Evolutionary conservation across 2,329 filamentous ascomycete genomes (phyloP).

Genomic region (Aphanocladium album): DNA sequence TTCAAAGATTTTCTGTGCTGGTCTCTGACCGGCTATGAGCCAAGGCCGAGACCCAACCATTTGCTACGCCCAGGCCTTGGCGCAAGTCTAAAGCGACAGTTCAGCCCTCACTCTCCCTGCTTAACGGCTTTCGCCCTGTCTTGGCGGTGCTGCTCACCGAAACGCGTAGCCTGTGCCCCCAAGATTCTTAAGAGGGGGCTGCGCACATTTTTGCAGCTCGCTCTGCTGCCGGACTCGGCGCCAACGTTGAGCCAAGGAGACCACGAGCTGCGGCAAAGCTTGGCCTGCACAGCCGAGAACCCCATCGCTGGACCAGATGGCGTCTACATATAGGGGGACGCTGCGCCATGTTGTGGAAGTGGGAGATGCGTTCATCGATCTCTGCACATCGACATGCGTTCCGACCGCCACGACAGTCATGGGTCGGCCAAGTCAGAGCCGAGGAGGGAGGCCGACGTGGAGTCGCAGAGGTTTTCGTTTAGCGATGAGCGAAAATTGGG

Average conservation of each 20-base stretch:
- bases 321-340: neutral
- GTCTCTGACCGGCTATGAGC: neutral
- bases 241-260: neutral
- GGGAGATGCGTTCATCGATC: neutral
- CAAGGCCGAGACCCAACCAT: conserved; percentile 1
- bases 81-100: neutral
- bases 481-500: conserved; percentile 46
- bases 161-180: neutral
- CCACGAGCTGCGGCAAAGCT: neutral
- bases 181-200: too few relatives aligned
- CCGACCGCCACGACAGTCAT: neutral
- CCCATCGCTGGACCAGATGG: neutral
- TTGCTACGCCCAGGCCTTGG: conserved; percentile 1
- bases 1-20: too few relatives aligned
- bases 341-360: neutral
- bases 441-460: neutral
- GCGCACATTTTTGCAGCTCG: neutral
- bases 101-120: neutral
- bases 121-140: neutral
- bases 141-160: neutral
- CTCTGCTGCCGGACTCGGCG: neutral
- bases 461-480: conserved; percentile 38
- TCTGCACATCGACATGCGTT: neutral
- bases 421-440: neutral
- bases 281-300: neutral